Evolutionary conservation across 768 basidiomycete species (phyloP).

Genomic region (Sarcodon sp.): DNA sequence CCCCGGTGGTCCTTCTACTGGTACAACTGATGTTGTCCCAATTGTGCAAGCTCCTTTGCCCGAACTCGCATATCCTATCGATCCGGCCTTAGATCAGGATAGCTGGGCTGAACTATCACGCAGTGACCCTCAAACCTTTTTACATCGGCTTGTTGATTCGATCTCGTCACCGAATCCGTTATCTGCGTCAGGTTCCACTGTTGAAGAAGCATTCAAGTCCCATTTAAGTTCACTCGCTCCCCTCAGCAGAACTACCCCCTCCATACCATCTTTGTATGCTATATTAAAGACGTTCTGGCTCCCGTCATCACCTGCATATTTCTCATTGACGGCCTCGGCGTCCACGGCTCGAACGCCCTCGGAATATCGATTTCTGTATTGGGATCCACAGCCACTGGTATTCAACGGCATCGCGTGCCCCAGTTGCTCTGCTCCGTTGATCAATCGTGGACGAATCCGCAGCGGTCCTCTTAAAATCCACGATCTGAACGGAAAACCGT

Average conservation of each 20-base stretch:
- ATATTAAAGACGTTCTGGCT: slow-evolving; percentile 79
- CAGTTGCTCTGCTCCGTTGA: slow-evolving; percentile 41
- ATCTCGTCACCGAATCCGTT: slow-evolving; percentile 53
- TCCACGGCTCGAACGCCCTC: slow-evolving; percentile 55
- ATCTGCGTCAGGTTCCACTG: slow-evolving; percentile 41
- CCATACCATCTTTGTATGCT: slow-evolving; percentile 62
- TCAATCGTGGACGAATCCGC: slow-evolving; percentile 60
- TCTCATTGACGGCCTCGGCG: slow-evolving; percentile 62
- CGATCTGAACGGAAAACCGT: slow-evolving; percentile 58
- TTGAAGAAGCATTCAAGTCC: slow-evolving; percentile 70
- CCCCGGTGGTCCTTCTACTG: not conserved
- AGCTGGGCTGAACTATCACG: slow-evolving; percentile 55
- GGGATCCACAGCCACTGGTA: slow-evolving; percentile 75
- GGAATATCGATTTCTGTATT: slow-evolving; percentile 73
- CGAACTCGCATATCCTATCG: slow-evolving; percentile 21
- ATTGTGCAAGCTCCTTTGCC: slow-evolving; percentile 9
- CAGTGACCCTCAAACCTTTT: slow-evolving; percentile 42
- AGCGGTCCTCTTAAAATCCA: slow-evolving; percentile 69
- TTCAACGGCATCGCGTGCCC: slow-evolving; percentile 77
- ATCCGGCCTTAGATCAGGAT: slow-evolving; percentile 40
- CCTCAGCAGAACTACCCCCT: slow-evolving; percentile 25
- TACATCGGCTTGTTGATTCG: slow-evolving; percentile 41
- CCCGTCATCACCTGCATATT: slow-evolving; percentile 66
- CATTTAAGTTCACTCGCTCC: slow-evolving; percentile 57
- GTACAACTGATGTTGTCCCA: not conserved